These are phyloP conservation scores for Aureobasidium sp. DNA, from an alignment of 2,329 filamentous ascomycete genomes.

Conservation along the genomic window DNA sequence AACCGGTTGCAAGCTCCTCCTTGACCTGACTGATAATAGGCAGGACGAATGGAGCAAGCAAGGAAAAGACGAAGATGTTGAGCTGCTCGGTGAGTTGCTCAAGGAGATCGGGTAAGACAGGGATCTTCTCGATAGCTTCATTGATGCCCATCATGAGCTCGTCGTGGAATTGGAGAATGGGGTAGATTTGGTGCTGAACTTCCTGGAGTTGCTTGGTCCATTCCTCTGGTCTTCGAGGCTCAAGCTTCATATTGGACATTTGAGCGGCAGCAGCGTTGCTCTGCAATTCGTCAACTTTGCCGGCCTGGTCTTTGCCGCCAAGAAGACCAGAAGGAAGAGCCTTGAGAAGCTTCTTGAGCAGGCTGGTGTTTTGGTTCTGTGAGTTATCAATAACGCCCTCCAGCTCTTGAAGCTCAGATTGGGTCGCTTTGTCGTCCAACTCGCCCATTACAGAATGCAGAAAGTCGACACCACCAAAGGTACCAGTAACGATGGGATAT, in stretches of 20 bases:
- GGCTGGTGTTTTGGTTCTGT: constrained; percentile 58
- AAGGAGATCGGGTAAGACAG: constrained; percentile 73
- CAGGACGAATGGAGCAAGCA: constrained; percentile 80
- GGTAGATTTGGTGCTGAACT: constrained; percentile 73
- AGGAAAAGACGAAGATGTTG: constrained; percentile 82
- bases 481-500: constrained; percentile 48
- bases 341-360: constrained; percentile 71
- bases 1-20: constrained; percentile 76
- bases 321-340: constrained; percentile 77
- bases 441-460: constrained; percentile 45
- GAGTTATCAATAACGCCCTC: constrained; percentile 66
- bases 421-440: constrained; percentile 43
- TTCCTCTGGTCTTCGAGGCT: constrained; percentile 73
- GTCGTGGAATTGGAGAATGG: constrained; percentile 86
- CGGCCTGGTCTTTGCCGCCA: constrained; percentile 64
- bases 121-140: constrained; percentile 74
- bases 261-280: constrained; percentile 66
- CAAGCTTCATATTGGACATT: constrained; percentile 49
- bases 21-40: constrained; percentile 84
- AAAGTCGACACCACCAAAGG: constrained; percentile 47
- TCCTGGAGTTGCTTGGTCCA: constrained; percentile 71
- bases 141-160: constrained; percentile 74
- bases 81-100: constrained; percentile 84
- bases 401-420: constrained; percentile 49
- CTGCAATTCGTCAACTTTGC: constrained; percentile 73